These are phyloP conservation scores for Coniochaeta prunicola DNA, from an alignment of 2,329 filamentous ascomycete genomes.

Conservation along the genomic window DNA sequence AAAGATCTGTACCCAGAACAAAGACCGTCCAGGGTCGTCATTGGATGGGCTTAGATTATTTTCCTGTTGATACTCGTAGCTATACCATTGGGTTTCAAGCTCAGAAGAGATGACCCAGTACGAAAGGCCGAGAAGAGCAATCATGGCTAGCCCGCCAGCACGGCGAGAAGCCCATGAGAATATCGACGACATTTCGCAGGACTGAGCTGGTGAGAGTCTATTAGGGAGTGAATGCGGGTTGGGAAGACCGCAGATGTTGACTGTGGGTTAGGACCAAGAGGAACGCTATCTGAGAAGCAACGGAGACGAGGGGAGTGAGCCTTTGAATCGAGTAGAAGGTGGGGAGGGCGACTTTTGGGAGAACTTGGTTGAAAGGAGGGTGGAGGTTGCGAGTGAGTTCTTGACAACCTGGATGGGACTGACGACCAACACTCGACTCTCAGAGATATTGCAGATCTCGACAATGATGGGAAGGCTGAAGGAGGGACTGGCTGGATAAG, in stretches of 20 bases:
- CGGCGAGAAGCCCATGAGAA: conserved; percentile 47
- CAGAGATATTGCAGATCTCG: conserved; percentile 10
- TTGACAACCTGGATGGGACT: conserved; percentile 9
- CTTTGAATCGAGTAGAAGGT: neutral
- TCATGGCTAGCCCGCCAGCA: conserved; percentile 47
- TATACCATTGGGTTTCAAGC: conserved; percentile 32
- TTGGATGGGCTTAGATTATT: conserved; percentile 27
- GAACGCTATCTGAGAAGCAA: neutral
- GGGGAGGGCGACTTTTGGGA: neutral
- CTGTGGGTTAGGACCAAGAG: neutral
- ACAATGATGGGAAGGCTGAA: conserved; percentile 10
- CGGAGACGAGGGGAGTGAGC: neutral
- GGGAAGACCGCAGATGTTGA: neutral
- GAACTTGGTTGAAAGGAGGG: neutral
- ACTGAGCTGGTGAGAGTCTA: neutral
- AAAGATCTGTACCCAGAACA: conserved; percentile 46
- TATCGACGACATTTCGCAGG: conserved; percentile 37
- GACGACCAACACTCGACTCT: conserved; percentile 12
- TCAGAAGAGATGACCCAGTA: conserved; percentile 50
- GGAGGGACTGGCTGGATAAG: conserved; percentile 11
- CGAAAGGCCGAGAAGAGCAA: conserved; percentile 38
- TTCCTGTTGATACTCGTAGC: conserved; percentile 34
- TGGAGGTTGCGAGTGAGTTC: neutral
- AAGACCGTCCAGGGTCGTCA: conserved; percentile 31
- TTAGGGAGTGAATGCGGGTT: neutral